These are phyloP conservation scores for Cladosporium velox DNA, from an alignment of 2,329 filamentous ascomycete species.

Conservation along the genomic window DNA sequence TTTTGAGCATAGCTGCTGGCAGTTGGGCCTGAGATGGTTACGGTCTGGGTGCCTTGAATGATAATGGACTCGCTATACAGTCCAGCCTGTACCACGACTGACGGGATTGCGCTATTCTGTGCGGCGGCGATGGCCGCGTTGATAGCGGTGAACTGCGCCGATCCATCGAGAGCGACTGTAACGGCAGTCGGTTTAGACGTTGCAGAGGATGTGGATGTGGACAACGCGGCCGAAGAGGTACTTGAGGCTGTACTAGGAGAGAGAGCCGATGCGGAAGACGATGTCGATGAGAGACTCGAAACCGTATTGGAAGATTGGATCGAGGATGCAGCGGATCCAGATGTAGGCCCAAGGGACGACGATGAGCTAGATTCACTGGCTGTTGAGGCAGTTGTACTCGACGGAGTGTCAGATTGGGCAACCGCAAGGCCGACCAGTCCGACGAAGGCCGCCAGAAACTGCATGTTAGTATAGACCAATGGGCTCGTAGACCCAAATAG, in stretches of 20 bases:
- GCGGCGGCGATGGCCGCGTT: slow-evolving; percentile 48
- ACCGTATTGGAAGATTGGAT: background rate
- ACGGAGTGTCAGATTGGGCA: background rate
- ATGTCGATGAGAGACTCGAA: background rate
- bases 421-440: slow-evolving; percentile 2
- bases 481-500: background rate
- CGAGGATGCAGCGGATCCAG: background rate
- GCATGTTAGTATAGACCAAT: background rate
- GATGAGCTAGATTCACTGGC: background rate
- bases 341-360: background rate
- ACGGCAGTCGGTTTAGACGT: background rate
- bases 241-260: background rate
- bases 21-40: slow-evolving; percentile 45
- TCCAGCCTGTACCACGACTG: slow-evolving; percentile 48
- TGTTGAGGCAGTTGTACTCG: background rate
- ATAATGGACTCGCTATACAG: slow-evolving; percentile 49
- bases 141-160: slow-evolving; percentile 44
- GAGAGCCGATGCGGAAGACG: background rate
- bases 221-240: background rate
- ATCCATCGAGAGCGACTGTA: slow-evolving; percentile 16
- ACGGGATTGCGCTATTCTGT: slow-evolving; percentile 44
- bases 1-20: slow-evolving; percentile 41
- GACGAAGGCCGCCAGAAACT: background rate
- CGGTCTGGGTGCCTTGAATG: slow-evolving; percentile 43
- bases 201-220: background rate